phyloP scores from a whole-genome alignment of 179 eudicot genomes.

The Gypsophila paniculata region DNA sequence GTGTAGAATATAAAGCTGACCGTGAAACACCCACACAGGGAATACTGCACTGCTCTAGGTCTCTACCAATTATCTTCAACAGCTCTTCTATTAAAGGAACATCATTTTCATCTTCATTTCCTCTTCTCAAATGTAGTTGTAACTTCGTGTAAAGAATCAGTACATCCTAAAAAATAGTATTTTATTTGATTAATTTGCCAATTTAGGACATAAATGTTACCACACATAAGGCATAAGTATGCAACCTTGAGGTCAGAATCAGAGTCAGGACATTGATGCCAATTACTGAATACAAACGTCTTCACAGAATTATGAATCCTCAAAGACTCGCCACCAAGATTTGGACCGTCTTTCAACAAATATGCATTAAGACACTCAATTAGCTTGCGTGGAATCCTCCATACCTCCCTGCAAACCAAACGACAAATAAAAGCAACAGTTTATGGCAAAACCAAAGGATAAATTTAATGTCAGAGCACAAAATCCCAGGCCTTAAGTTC shows the following conservation, averaged over 20 bases:
- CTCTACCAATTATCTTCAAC: conserved; percentile 65
- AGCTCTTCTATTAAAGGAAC: conserved; percentile 69
- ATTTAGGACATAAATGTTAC: not conserved
- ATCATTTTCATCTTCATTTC: conserved; percentile 37
- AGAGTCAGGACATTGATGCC: conserved; percentile 65
- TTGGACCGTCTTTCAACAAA: conserved; percentile 86
- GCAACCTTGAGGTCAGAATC: conserved; percentile 72
- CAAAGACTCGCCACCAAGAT: conserved; percentile 62
- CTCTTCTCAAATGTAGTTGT: conserved; percentile 71
- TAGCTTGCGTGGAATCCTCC: conserved; percentile 73
- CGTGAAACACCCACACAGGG: conserved; percentile 39
- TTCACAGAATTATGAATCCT: conserved; percentile 72
- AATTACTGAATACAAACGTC: conserved; percentile 63
- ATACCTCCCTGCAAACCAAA: conserved; percentile 63
- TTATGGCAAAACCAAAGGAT: conserved; percentile 16
- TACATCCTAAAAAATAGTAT: conserved; percentile 49
- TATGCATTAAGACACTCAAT: conserved; percentile 76
- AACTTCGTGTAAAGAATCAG: conserved; percentile 68
- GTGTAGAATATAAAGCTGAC: conserved; percentile 34
- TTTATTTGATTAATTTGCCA: conserved; percentile 4
- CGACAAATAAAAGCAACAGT: conserved; percentile 7
- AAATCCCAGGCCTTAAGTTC: conserved; percentile 9
- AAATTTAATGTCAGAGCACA: not conserved
- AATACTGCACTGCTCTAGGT: conserved; percentile 66
- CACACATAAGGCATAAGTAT: not conserved